Percentiles rank a stretch among this genome's conserved stretches.
Conservation (phyloP, 2,329 filamentous ascomycete genomes). For the Cladophialophora carrionii region DNA sequence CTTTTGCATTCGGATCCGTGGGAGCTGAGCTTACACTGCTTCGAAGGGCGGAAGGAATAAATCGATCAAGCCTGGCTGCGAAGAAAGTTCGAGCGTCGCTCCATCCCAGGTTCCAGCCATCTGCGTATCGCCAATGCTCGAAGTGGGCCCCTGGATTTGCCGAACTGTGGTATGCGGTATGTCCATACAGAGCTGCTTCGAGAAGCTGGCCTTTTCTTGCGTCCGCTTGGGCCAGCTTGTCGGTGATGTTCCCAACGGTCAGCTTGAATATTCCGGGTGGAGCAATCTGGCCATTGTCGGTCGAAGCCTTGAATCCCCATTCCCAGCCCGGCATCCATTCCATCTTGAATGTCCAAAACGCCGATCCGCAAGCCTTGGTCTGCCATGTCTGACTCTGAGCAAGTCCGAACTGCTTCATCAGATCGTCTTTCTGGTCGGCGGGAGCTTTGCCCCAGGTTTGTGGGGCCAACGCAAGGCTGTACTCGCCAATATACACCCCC, state of each 20-base stretch:
- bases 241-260: conserved; percentile 44
- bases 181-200: conserved; percentile 47
- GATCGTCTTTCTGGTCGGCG: conserved; percentile 44
- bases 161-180: conserved; percentile 57
- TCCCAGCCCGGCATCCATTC: conserved; percentile 65
- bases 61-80: conserved; percentile 45
- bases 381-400: conserved; percentile 56
- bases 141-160: conserved; percentile 51
- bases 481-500: conserved; percentile 61
- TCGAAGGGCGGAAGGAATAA: conserved; percentile 36
- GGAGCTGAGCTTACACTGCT: conserved; percentile 34
- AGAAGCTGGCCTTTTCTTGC: conserved; percentile 45
- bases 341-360: conserved; percentile 66
- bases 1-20: neutral
- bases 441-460: conserved; percentile 56
- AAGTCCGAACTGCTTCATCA: conserved; percentile 49
- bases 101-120: conserved; percentile 62
- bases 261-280: conserved; percentile 48
- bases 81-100: conserved; percentile 60
- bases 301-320: conserved; percentile 62
- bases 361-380: conserved; percentile 55
- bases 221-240: conserved; percentile 47
- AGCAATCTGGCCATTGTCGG: conserved; percentile 50
- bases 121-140: conserved; percentile 58
- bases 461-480: conserved; percentile 59